Conservation (phyloP, 768 basidiomycete species). For the Xerocomellus amylosporus region DNA sequence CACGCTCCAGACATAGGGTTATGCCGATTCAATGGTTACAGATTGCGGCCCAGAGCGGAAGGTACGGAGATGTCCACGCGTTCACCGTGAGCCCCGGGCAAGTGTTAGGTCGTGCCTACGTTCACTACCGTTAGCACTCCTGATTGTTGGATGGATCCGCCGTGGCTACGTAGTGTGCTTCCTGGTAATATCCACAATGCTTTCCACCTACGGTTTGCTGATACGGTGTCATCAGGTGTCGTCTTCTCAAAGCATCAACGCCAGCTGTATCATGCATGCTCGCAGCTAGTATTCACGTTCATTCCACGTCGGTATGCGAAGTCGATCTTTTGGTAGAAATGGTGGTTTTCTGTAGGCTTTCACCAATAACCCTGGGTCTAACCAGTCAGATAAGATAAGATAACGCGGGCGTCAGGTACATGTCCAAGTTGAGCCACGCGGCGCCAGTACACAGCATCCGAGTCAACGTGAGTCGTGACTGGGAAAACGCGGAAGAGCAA, state of each 20-base stretch:
- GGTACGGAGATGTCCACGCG: not conserved
- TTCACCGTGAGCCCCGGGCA: not conserved
- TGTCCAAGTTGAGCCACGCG: slow-evolving; percentile 3
- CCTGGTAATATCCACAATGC: not conserved
- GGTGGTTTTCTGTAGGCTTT: not conserved
- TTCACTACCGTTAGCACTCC: not conserved
- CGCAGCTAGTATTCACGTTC: not conserved
- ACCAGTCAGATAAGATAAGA: slow-evolving; percentile 25
- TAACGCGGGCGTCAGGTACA: not conserved
- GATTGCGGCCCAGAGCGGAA: not conserved
- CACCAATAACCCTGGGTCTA: not conserved
- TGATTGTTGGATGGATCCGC: not conserved
- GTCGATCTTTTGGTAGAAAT: not conserved
- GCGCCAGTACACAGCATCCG: slow-evolving; percentile 23
- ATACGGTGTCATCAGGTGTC: not conserved
- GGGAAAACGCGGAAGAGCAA: not conserved
- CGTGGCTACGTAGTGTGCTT: not conserved
- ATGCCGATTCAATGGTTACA: no score
- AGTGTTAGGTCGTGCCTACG: not conserved
- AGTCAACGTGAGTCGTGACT: slow-evolving; percentile 17
- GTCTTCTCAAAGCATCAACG: not conserved
- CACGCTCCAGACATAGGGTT: not conserved
- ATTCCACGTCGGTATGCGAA: not conserved
- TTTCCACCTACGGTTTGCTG: not conserved
- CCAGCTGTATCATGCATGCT: not conserved